These are phyloP conservation scores for Phytophthora pistaciae DNA, from an alignment of 352 stramenopile species.

Conservation along the genomic window DNA sequence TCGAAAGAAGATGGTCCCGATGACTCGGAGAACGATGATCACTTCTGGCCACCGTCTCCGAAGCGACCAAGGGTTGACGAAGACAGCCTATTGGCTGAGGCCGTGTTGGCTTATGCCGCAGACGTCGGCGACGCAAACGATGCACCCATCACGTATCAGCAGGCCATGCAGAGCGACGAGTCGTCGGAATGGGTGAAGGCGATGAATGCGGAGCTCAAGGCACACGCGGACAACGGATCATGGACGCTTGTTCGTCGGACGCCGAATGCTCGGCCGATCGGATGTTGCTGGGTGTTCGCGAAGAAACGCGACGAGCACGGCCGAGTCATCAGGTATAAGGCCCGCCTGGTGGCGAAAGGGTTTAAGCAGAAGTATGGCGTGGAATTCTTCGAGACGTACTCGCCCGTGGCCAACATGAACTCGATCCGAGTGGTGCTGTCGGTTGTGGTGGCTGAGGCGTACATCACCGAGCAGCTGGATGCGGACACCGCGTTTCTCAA, in stretches of 20 bases:
- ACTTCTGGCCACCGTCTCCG: neutral
- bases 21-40: neutral
- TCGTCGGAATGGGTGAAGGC: conserved; percentile 8
- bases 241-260: conserved; percentile 8
- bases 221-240: conserved; percentile 5
- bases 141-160: neutral
- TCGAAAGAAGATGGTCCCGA: neutral
- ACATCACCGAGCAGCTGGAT: too few species aligned
- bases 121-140: conserved; percentile 1
- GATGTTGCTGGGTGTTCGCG: neutral
- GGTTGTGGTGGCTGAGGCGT: too few species aligned
- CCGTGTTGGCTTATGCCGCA: conserved; percentile 3
- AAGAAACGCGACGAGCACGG: too few species aligned
- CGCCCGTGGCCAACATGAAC: too few species aligned
- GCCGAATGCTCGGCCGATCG: neutral
- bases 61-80: conserved; percentile 7
- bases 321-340: too few species aligned
- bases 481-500: neutral
- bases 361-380: too few species aligned
- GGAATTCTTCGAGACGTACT: too few species aligned
- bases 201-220: conserved; percentile 13
- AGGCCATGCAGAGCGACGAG: conserved; percentile 4
- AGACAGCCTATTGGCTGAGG: conserved; percentile 1
- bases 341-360: too few species aligned
- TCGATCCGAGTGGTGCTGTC: too few species aligned